A percentile compares a stretch with the other conserved stretches of the same genome.
Conservation (phyloP, 1,284 basidiomycete species). For the Sanguinoderma infundibulare region DNA sequence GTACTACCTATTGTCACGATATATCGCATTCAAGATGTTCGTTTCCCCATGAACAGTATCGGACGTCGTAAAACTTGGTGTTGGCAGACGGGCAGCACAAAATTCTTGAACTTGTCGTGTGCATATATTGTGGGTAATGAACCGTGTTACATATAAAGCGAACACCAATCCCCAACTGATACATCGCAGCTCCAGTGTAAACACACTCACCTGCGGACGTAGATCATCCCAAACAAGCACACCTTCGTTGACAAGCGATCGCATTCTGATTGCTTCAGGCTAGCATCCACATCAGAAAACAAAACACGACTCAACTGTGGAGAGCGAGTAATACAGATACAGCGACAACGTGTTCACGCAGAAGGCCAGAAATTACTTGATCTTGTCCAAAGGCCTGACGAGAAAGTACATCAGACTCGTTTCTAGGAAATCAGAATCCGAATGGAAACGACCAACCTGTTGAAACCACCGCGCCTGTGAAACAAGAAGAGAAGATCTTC, state of each 20-base stretch:
- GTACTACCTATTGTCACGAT: conserved; percentile 33
- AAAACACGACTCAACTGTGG: conserved; percentile 20
- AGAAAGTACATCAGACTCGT: conserved; percentile 20
- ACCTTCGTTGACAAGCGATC: background rate
- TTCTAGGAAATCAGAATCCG: background rate
- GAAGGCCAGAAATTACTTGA: conserved; percentile 48
- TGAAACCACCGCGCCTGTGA: conserved; percentile 87
- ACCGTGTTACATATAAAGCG: background rate
- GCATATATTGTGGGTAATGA: background rate
- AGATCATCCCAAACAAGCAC: background rate
- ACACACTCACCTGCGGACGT: background rate
- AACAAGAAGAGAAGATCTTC: conserved; percentile 11
- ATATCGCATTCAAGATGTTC: conserved; percentile 32
- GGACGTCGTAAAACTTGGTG: background rate
- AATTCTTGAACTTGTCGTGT: background rate
- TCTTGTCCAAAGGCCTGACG: conserved; percentile 69
- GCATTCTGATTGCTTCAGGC: conserved; percentile 12
- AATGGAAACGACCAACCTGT: conserved; percentile 57
- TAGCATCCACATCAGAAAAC: conserved; percentile 18
- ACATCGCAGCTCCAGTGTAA: background rate
- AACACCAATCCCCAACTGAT: background rate
- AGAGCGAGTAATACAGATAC: background rate
- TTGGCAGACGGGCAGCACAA: background rate
- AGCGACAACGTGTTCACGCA: background rate
- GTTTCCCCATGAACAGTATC: background rate